Base-by-base conservation (phyloP, 2,329 filamentous ascomycete species). In the Lojkania enalia region DNA sequence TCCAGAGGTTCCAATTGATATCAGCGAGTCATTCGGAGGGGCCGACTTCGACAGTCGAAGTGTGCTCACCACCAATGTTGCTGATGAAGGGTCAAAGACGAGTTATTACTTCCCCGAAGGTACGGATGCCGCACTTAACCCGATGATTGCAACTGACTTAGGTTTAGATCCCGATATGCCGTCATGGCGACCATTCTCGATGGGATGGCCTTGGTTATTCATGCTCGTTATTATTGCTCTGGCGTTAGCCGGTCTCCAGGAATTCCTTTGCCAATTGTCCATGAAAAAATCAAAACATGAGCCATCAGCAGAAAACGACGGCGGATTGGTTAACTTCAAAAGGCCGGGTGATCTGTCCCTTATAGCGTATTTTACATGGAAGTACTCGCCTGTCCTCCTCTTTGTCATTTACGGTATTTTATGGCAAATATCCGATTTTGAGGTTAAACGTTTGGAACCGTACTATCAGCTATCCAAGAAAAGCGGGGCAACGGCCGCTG, bases 371-470 rank as follows among this genome's bases (percentile, higher is more conserved):
- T 70, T 69, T 23, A 67, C 64, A 2, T 69, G 70, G 58, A 66
- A 74, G 43, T 70, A 72, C 63, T 56, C 74, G 44, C 52, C 69
- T 0, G 74, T 75, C 11, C 65, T 77, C 36, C 57, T 74, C n/a
- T 71, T 75, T 23, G 73, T 78, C 36, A 67, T 67, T 16, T 78
- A 76, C 45, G 74, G 75, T 35, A 73, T 77, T 11, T 50, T 77
- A 11, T 77, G 74, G 71, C 74, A 76, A 45, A 73, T 77, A 47
- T 69, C 73, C 20, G 75, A 77, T 47, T 78, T 74, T 38, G 74
- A 78, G 29, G 73, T 77, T 35, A 75, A 76, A 51, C 71, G 75
- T n/a, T 54, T 78, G 20, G 75, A 77, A 46, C 74, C 75, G 4
- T 78, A 71, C 47, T 78, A 77, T 46, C 75, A 71, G 31, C 52